phyloP scores from a whole-genome alignment of 805 yeast species.

The Barnettozyma siamensis region DNA sequence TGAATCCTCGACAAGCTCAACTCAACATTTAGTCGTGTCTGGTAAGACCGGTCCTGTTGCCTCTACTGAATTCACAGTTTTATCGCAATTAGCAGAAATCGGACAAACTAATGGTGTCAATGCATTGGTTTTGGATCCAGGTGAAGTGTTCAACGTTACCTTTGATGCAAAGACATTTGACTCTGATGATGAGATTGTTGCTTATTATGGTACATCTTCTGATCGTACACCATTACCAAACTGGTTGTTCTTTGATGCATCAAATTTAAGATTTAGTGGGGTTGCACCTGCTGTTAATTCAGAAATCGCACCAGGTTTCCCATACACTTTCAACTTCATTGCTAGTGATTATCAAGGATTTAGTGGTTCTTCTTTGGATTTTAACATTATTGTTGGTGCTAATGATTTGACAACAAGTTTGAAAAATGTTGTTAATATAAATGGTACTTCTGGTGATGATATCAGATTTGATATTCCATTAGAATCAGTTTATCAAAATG shows the following conservation, averaged over 20 bases:
- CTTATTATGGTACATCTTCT: slow-evolving; percentile 75
- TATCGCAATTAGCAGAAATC: slow-evolving; percentile 48
- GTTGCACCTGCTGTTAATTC: slow-evolving; percentile 85
- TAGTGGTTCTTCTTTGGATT: slow-evolving; percentile 63
- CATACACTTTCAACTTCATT: slow-evolving; percentile 63
- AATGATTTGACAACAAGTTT: slow-evolving; percentile 70
- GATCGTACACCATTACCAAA: slow-evolving; percentile 87
- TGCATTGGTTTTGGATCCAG: slow-evolving; percentile 71
- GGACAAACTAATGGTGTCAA: slow-evolving; percentile 75
- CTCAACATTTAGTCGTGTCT: slow-evolving; percentile 59
- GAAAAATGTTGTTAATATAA: slow-evolving; percentile 50
- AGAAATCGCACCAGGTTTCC: slow-evolving; percentile 78
- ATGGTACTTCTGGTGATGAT: slow-evolving; percentile 58
- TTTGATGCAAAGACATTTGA: slow-evolving; percentile 61
- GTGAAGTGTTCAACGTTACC: slow-evolving; percentile 55
- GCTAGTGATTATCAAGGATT: slow-evolving; percentile 76
- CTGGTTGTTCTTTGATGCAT: slow-evolving; percentile 72
- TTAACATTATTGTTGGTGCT: slow-evolving; percentile 79
- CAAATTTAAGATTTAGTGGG: slow-evolving; percentile 68
- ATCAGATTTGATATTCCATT: slow-evolving; percentile 59
- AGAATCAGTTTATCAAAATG: slow-evolving; percentile 59
- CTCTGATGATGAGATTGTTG: slow-evolving; percentile 45
- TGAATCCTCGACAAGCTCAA: slow-evolving; percentile 34
- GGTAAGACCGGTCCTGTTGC: slow-evolving; percentile 48
- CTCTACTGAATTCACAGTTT: slow-evolving; percentile 36